phyloP scores from a whole-genome alignment of 2,329 filamentous ascomycete genomes.

The Aspergillus sp. region DNA sequence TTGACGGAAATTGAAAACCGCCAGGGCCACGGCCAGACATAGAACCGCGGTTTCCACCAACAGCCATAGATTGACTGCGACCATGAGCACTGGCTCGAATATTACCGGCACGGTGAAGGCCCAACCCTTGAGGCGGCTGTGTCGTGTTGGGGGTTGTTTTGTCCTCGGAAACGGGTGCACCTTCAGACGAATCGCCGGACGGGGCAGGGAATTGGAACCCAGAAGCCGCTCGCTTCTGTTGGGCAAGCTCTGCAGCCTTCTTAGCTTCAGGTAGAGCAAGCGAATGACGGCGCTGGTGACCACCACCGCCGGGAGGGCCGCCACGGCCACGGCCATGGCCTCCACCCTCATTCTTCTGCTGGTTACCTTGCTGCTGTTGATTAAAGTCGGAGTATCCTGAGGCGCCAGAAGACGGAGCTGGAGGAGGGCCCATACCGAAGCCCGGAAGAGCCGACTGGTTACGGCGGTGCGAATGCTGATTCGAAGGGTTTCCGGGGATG shows the following conservation, averaged over 20 bases:
- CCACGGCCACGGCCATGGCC: conserved; percentile 72
- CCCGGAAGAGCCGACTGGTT: conserved; percentile 96
- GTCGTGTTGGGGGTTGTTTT: conserved; percentile 38
- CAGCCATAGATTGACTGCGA: conserved; percentile 51
- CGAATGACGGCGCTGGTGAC: conserved; percentile 92
- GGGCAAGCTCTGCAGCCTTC: conserved; percentile 93
- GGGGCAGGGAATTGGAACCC: conserved; percentile 93
- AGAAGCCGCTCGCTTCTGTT: conserved; percentile 92
- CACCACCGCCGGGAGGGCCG: conserved; percentile 65
- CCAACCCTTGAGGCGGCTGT: conserved; percentile 62
- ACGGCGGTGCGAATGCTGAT: conserved; percentile 86
- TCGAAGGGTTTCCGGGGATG: conserved; percentile 71
- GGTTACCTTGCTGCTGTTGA: conserved; percentile 58
- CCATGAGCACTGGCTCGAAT: conserved; percentile 75
- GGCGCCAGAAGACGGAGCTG: conserved; percentile 84
- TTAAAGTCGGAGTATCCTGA: conserved; percentile 85
- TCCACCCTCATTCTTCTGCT: conserved; percentile 70
- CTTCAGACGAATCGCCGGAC: conserved; percentile 52
- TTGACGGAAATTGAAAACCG: conserved; percentile 68
- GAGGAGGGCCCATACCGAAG: conserved; percentile 86
- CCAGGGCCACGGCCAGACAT: conserved; percentile 64
- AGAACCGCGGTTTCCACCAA: conserved; percentile 65
- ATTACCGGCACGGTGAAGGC: conserved; percentile 70
- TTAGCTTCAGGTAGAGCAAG: conserved; percentile 93
- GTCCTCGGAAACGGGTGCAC: conserved; percentile 56